These are phyloP conservation scores for Rhodamnia argentea DNA, from an alignment of 345 rosid species.

Conservation along the genomic window DNA sequence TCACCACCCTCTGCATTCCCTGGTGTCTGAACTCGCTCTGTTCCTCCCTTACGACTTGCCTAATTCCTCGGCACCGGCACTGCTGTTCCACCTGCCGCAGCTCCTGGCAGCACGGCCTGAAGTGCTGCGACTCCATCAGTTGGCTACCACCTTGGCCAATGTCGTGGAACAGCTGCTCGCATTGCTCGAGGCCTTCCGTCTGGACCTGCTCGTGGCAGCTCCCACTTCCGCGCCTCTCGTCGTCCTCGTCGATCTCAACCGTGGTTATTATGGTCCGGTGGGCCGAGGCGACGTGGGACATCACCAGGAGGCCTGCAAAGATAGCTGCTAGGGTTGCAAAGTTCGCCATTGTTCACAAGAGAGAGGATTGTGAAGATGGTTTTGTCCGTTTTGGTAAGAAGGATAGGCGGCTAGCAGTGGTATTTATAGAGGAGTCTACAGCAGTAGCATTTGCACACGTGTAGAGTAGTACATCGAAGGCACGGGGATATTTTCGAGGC, in stretches of 20 bases:
- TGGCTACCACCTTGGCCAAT: background rate
- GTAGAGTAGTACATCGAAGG: background rate
- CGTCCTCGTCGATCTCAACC: background rate
- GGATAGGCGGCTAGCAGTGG: background rate
- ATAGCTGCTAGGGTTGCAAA: background rate
- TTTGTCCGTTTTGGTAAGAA: background rate
- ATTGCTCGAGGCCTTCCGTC: background rate
- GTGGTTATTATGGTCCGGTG: background rate
- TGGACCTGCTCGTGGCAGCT: background rate
- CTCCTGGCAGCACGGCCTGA: constrained; percentile 4
- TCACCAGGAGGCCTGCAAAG: background rate
- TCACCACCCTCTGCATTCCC: background rate
- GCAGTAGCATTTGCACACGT: background rate
- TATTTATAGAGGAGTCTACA: background rate
- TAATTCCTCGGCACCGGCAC: background rate
- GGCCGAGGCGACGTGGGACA: background rate
- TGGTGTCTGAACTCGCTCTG: background rate
- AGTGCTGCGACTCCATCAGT: background rate
- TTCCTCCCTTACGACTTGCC: background rate
- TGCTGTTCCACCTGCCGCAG: background rate
- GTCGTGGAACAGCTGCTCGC: background rate
- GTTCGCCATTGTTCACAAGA: background rate
- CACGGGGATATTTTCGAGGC: background rate
- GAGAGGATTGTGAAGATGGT: background rate
- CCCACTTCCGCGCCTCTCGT: background rate